Base-by-base conservation (phyloP, 2,329 filamentous ascomycete genomes). In the Monilinia fructicola region DNA sequence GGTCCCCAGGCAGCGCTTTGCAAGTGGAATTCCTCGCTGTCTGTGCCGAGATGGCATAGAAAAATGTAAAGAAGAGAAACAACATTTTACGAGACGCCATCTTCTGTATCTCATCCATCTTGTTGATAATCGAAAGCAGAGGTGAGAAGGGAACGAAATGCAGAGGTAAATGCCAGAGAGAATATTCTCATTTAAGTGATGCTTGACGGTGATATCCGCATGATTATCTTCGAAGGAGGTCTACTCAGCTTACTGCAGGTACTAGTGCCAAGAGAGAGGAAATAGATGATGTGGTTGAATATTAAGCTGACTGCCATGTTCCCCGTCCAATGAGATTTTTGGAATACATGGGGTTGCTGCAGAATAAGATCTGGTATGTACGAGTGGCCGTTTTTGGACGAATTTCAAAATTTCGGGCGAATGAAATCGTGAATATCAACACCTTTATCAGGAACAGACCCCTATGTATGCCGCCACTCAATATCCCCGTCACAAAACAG, bases 1-100 rank as follows among this genome's bases (percentile, higher is more conserved):
- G 21, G 38, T 72, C 70, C 16, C 64, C 68, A 42, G 66, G 70
- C 35, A 71, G 42, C 16, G 52, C 62, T 40, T 59, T 54, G 21
- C 66, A 69, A 9, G 31, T 61, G 44, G 2, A 26, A 6, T 55
- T 40, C 3, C 21, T n/a, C 18, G 9, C 9, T 11, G n/a, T 11
- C 14, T 26, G 31, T 18, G 44, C 58, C 23, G 16, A 50, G 12
- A 5, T 10, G 12, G n/a, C 26, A 21, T 14, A 50, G 1, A 50
- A 21, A 28, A 61, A 26, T 16, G 26, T 14, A 4, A 50, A 18
- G 23, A 52, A 5, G 12, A 61, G 28, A 21, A 61, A 21, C 0
- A 50, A 5, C 23, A 21, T 11, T 5, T 23, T 50, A 7, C 38
- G 4, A 12, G 5, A 61, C 16, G n/a, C 4, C 28, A 61, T 50